Percentiles rank a stretch among this genome's conserved stretches.
These are phyloP conservation scores for Dactylella cylindrospora DNA, from an alignment of 2,329 filamentous ascomycete species.

Conservation along the genomic window DNA sequence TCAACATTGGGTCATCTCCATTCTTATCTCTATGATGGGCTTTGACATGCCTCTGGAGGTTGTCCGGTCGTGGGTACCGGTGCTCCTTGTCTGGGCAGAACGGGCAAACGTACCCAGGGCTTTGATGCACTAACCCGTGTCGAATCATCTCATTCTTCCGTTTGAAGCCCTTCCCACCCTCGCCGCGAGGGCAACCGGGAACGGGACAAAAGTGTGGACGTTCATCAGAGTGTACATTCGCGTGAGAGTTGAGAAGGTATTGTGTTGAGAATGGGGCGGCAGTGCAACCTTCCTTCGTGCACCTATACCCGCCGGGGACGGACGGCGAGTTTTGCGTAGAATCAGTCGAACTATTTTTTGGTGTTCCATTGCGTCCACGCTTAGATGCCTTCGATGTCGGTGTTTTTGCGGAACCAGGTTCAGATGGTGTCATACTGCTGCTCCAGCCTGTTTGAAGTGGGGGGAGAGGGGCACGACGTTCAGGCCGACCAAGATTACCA, in stretches of 20 bases:
- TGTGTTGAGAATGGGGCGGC: slow-evolving; percentile 74
- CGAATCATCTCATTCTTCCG: slow-evolving; percentile 73
- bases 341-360: slow-evolving; percentile 35
- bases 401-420: slow-evolving; percentile 26
- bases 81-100: slow-evolving; percentile 94
- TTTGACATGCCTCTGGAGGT: slow-evolving; percentile 89
- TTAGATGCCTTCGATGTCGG: slow-evolving; percentile 35
- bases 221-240: slow-evolving; percentile 68
- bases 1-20: slow-evolving; percentile 77
- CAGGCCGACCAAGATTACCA: slow-evolving; percentile 23
- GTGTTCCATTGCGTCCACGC: slow-evolving; percentile 31
- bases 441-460: slow-evolving; percentile 35
- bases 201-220: slow-evolving; percentile 68
- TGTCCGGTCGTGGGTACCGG: slow-evolving; percentile 91
- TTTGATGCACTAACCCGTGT: slow-evolving; percentile 85
- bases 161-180: slow-evolving; percentile 69
- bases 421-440: slow-evolving; percentile 17
- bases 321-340: slow-evolving; percentile 34
- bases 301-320: slow-evolving; percentile 46
- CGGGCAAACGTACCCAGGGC: slow-evolving; percentile 91
- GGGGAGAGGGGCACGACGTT: slow-evolving; percentile 30
- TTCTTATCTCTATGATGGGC: slow-evolving; percentile 88
- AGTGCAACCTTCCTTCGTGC: slow-evolving; percentile 62
- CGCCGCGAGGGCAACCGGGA: slow-evolving; percentile 63
- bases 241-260: slow-evolving; percentile 75